These are phyloP conservation scores for Salix dunnii DNA, from an alignment of 345 rosid species.

Conservation along the genomic window DNA sequence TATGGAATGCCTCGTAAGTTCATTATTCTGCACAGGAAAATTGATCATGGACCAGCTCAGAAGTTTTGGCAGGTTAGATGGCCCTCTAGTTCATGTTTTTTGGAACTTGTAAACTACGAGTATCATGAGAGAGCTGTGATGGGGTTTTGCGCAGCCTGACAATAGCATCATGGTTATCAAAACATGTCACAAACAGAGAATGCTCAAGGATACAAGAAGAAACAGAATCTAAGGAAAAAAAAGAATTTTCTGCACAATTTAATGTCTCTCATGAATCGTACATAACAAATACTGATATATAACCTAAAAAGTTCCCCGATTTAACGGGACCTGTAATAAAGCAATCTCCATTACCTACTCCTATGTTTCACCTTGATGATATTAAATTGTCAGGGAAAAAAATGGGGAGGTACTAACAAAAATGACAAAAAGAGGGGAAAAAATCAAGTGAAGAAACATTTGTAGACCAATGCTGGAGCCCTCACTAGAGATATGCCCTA, in stretches of 20 bases:
- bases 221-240: neutral
- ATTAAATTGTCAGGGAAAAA: constrained; percentile 16
- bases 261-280: constrained; percentile 37
- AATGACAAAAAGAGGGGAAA: constrained; percentile 9
- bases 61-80: neutral
- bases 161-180: neutral
- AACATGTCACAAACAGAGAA: neutral
- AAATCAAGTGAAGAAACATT: constrained; percentile 6
- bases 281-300: constrained; percentile 36
- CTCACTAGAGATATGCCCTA: constrained; percentile 17
- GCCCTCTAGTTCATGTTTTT: neutral
- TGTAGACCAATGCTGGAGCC: constrained; percentile 25
- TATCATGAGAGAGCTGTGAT: neutral
- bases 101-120: neutral
- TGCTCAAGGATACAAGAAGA: neutral
- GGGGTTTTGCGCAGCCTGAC: neutral
- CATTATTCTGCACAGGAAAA: neutral
- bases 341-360: constrained; percentile 47
- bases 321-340: constrained; percentile 44
- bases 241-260: constrained; percentile 52
- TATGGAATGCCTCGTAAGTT: neutral
- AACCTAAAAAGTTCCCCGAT: constrained; percentile 42
- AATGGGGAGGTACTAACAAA: constrained; percentile 25
- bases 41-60: neutral
- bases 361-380: constrained; percentile 36